Evolutionary conservation across 2,329 filamentous ascomycete genomes (phyloP).

Genomic region (Exserohilum rostratum): DNA sequence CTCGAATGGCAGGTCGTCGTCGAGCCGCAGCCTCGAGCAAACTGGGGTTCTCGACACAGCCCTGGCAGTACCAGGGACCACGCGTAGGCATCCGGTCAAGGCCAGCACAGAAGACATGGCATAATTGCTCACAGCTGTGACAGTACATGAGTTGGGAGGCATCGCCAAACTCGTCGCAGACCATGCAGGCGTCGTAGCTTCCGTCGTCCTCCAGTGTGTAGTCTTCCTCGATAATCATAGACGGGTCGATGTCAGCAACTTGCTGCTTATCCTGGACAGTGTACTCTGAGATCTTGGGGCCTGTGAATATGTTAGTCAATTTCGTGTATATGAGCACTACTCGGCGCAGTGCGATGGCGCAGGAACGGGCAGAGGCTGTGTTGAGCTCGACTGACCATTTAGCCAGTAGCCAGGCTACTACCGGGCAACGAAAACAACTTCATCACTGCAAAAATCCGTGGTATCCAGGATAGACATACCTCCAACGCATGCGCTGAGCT

Average conservation of each 20-base stretch:
- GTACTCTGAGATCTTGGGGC: conserved; percentile 64
- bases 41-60: conserved; percentile 62
- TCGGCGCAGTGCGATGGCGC: conserved; percentile 9
- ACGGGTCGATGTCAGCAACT: conserved; percentile 85
- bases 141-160: conserved; percentile 87
- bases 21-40: conserved; percentile 47
- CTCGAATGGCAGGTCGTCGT: conserved; percentile 29
- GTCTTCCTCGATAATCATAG: conserved; percentile 74
- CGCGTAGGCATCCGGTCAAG: conserved; percentile 73
- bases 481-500: conserved; percentile 79
- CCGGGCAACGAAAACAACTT: conserved; percentile 25
- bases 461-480: conserved; percentile 60
- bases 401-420: conserved; percentile 28
- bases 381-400: conserved; percentile 41
- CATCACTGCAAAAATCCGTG: conserved; percentile 21
- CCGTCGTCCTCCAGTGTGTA: conserved; percentile 59
- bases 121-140: conserved; percentile 86
- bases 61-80: conserved; percentile 89
- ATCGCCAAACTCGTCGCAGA: conserved; percentile 81
- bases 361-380: conserved; percentile 23
- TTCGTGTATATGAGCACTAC: conserved; percentile 3
- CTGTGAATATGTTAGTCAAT: conserved; percentile 45
- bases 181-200: conserved; percentile 71
- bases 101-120: conserved; percentile 90
- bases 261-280: conserved; percentile 83